These are phyloP conservation scores for Stromatinia cepivora DNA, from an alignment of 2,329 filamentous ascomycete species.

Conservation along the genomic window DNA sequence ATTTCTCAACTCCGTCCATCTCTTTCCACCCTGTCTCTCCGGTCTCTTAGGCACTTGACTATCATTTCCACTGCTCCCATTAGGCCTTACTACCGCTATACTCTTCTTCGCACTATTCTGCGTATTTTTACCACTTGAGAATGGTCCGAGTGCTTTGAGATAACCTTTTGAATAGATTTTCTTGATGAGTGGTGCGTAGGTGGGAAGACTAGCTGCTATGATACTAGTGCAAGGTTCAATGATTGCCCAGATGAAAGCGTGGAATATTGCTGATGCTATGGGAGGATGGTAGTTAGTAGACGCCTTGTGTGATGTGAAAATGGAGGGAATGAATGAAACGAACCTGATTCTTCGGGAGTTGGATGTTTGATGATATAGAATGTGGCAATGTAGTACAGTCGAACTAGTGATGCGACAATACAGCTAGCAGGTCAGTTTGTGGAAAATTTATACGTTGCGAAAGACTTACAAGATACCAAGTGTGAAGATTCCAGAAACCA, in stretches of 20 bases:
- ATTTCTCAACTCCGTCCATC: neutral
- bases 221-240: neutral
- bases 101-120: neutral
- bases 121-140: neutral
- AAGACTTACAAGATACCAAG: neutral
- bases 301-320: too few relatives aligned
- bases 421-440: neutral
- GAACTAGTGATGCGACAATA: neutral
- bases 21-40: neutral
- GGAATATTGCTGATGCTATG: neutral
- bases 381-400: neutral
- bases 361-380: neutral
- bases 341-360: neutral
- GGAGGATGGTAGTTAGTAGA: too few relatives aligned
- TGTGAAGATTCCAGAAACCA: neutral
- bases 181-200: neutral
- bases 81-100: neutral
- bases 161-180: neutral
- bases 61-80: neutral
- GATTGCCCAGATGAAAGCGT: conserved; percentile 8
- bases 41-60: too few relatives aligned
- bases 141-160: neutral
- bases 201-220: neutral
- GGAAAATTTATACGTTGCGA: too few relatives aligned
- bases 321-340: too few relatives aligned